Evolutionary conservation across 257 asterid genomes (phyloP).

Genomic region (Ocimum tenuiflorum): DNA sequence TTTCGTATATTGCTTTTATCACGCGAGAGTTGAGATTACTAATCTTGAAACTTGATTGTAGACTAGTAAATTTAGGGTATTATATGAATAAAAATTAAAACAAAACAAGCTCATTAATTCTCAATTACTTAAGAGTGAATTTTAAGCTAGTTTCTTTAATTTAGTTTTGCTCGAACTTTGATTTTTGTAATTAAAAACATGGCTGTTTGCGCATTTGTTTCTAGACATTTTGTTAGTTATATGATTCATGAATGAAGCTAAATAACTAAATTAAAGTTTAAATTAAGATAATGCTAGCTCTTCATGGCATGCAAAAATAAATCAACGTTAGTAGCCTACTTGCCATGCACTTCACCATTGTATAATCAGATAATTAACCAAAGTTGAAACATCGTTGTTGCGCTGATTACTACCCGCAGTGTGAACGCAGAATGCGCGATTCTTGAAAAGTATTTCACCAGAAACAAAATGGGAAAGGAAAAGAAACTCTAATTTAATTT

Average conservation of each 20-base stretch:
- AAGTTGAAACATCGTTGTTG: background rate
- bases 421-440: constrained; percentile 19
- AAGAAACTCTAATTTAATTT: no score
- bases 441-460: background rate
- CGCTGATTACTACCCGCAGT: background rate
- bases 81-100: no score
- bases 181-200: background rate
- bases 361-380: constrained; percentile 21
- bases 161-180: no score
- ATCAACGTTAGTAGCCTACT: constrained; percentile 14
- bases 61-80: no score
- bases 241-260: background rate
- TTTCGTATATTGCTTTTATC: no score
- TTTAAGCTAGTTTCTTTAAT: no score
- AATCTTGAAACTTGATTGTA: no score
- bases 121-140: no score
- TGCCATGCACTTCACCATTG: constrained; percentile 31
- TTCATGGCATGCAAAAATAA: background rate
- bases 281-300: background rate
- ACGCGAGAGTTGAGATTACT: no score
- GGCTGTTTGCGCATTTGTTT: constrained; percentile 2
- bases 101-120: no score
- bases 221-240: background rate
- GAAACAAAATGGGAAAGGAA: constrained; percentile 4
- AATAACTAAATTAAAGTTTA: background rate